These are phyloP conservation scores for Eucalyptus rudis DNA, from an alignment of 345 rosid genomes.

Conservation along the genomic window DNA sequence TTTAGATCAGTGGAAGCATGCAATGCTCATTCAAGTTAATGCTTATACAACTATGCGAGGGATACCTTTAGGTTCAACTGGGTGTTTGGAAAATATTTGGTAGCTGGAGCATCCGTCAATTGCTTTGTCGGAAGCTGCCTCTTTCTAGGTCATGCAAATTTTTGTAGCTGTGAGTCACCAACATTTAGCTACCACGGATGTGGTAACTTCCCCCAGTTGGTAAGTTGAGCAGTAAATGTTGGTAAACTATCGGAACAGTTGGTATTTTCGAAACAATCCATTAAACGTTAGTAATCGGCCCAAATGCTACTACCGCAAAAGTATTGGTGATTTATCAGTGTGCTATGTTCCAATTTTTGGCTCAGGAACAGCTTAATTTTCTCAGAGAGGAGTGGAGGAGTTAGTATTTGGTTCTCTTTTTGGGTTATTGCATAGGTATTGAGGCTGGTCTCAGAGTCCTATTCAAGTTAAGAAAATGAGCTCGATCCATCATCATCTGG, in stretches of 20 bases:
- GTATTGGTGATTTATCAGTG: neutral
- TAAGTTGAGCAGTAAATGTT: neutral
- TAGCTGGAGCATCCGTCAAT: neutral
- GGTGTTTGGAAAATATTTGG: neutral
- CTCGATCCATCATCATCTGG: neutral
- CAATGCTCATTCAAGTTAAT: neutral
- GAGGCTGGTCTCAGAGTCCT: neutral
- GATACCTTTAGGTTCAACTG: neutral
- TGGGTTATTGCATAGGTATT: neutral
- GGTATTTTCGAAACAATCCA: neutral
- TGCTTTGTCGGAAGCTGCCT: neutral
- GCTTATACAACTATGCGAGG: neutral
- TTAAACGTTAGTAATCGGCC: neutral
- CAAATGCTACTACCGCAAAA: neutral
- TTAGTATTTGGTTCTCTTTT: neutral
- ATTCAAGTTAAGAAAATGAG: neutral
- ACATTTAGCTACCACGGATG: neutral
- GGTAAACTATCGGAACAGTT: neutral
- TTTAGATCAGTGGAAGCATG: neutral
- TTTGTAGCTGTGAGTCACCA: neutral
- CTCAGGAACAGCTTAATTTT: neutral
- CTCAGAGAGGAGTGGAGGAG: neutral
- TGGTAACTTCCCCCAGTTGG: neutral
- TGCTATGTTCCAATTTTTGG: neutral
- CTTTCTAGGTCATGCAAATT: neutral